Conservation (phyloP, 2,329 filamentous ascomycete genomes). For the Hypoxylon sp. region DNA sequence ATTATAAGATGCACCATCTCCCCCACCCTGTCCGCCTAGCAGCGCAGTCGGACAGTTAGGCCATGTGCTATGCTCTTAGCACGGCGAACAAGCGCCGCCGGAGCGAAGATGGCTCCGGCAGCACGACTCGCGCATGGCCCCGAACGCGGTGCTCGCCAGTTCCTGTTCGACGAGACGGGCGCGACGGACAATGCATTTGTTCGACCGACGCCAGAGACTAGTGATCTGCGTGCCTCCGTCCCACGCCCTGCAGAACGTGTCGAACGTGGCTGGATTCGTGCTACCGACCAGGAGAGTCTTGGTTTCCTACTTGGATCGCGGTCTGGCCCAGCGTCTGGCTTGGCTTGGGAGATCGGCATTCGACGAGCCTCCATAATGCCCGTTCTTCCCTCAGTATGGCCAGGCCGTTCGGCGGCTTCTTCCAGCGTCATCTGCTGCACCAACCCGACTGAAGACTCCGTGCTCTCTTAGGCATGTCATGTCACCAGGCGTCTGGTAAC, state of each 20-base stretch:
- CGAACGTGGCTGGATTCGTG: slow-evolving; percentile 32
- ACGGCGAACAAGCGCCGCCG: not conserved
- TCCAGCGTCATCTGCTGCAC: slow-evolving; percentile 14
- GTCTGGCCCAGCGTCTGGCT: slow-evolving; percentile 31
- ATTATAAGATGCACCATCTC: slow-evolving; percentile 6
- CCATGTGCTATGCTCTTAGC: slow-evolving; percentile 1
- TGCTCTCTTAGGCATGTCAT: slow-evolving; percentile 13
- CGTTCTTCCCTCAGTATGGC: slow-evolving; percentile 23
- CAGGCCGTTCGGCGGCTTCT: slow-evolving; percentile 35
- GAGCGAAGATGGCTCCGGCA: not conserved
- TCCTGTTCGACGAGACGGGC: not conserved
- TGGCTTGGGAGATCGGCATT: slow-evolving; percentile 36
- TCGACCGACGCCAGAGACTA: slow-evolving; percentile 18
- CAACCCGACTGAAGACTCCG: slow-evolving; percentile 21
- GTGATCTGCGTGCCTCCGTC: slow-evolving; percentile 6
- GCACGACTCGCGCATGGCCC: not conserved
- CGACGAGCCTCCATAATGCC: slow-evolving; percentile 28
- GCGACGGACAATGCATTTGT: slow-evolving; percentile 26
- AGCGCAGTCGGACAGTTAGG: slow-evolving; percentile 11
- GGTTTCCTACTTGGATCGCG: slow-evolving; percentile 29
- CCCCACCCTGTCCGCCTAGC: not conserved
- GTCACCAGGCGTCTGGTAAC: slow-evolving; percentile 20
- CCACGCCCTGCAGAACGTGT: slow-evolving; percentile 13
- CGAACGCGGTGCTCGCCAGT: not conserved
- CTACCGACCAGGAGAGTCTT: slow-evolving; percentile 24